Percentiles rank a stretch among this genome's conserved stretches.
phyloP scores from a whole-genome alignment of 2,329 filamentous ascomycete genomes.

The Zymoseptoria ardabiliae region DNA sequence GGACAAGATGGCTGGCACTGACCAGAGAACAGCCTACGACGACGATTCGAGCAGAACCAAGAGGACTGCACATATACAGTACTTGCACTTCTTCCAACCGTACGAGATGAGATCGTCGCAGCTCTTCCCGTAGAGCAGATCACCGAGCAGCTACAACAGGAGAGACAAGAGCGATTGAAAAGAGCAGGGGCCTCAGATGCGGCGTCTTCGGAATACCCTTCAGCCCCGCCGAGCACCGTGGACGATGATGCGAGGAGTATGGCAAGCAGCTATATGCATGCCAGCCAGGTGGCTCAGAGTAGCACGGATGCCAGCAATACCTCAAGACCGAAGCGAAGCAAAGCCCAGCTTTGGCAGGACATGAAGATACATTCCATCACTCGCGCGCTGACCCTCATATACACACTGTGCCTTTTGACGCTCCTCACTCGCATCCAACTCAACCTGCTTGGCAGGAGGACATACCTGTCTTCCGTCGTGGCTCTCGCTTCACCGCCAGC shows the following conservation, averaged over 20 bases:
- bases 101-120: conserved; percentile 80
- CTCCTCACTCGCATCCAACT: conserved; percentile 92
- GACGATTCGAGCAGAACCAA: conserved; percentile 97
- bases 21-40: conserved; percentile 60
- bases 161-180: conserved; percentile 65
- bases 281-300: conserved; percentile 61
- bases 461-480: conserved; percentile 92
- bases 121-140: conserved; percentile 87
- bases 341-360: conserved; percentile 94
- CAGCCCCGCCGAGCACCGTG: conserved; percentile 58
- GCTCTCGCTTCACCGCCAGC: conserved; percentile 70
- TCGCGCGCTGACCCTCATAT: conserved; percentile 82
- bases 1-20: background rate
- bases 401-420: conserved; percentile 80
- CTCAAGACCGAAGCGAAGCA: conserved; percentile 61
- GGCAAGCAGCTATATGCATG: conserved; percentile 70
- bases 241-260: conserved; percentile 80
- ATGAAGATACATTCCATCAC: conserved; percentile 93
- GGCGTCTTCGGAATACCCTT: conserved; percentile 50
- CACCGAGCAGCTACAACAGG: conserved; percentile 87
- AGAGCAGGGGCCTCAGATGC: conserved; percentile 45
- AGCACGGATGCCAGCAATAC: conserved; percentile 38
- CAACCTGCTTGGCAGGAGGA: conserved; percentile 89
- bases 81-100: conserved; percentile 86
- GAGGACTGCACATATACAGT: conserved; percentile 98